phyloP scores from a whole-genome alignment of 352 stramenopile species.

The Ophiocytium majus region DNA sequence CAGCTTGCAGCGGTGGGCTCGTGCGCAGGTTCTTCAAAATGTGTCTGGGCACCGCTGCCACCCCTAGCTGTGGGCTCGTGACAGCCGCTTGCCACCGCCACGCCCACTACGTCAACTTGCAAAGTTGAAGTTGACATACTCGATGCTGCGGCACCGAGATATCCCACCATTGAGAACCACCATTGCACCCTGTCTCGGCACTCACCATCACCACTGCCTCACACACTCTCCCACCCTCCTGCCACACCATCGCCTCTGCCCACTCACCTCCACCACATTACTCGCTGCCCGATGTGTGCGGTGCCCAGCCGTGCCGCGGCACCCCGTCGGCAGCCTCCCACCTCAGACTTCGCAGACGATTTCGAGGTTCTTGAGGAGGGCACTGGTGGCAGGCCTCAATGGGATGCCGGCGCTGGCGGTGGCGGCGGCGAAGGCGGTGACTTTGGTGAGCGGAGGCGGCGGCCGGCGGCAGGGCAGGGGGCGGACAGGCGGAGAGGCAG shows the following conservation, averaged over 20 bases:
- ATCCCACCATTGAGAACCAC: neutral
- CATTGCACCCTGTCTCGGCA: neutral
- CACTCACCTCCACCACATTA: neutral
- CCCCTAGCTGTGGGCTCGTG: no score
- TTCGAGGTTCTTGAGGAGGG: neutral
- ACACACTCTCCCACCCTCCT: neutral
- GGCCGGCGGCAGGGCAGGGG: neutral
- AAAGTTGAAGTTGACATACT: no score
- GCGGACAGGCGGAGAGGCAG: neutral
- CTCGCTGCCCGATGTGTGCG: no score
- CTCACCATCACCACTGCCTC: neutral
- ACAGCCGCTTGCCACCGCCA: no score
- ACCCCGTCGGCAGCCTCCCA: neutral
- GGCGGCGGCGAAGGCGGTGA: neutral
- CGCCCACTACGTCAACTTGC: no score
- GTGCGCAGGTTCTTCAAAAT: no score
- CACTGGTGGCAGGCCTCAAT: neutral
- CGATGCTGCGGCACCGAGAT: no score
- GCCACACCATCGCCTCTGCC: neutral
- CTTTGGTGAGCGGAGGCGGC: neutral
- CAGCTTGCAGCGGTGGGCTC: no score
- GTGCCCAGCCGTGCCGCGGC: no score
- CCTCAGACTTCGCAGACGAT: neutral
- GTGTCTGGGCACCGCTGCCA: neutral
- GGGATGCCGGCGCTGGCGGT: no score